A percentile compares a stretch with the other conserved stretches of the same genome.
Evolutionary conservation across 2,329 filamentous ascomycete species (phyloP).

Genomic region (Paracoccidioides brasiliensis): DNA sequence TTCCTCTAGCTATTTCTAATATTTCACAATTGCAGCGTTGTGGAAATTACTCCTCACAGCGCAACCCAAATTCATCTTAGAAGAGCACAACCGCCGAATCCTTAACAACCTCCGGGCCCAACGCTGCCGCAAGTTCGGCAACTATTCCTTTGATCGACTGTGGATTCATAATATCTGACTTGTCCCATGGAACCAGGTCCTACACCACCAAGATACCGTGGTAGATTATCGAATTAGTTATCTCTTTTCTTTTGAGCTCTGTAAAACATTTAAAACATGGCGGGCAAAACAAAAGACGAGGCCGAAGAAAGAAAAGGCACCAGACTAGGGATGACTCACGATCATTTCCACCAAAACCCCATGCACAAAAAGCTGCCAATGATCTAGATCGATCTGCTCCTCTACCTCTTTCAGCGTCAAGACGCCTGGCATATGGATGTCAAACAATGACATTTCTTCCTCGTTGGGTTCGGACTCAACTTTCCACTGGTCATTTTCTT

Average conservation of each 20-base stretch:
- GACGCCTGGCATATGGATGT: conserved; percentile 34
- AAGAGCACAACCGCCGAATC: conserved; percentile 30
- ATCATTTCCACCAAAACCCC: conserved; percentile 31
- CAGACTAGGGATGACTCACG: conserved; percentile 17
- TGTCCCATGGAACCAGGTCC: conserved; percentile 37
- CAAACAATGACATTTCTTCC: conserved; percentile 33
- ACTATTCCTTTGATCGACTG: conserved; percentile 36
- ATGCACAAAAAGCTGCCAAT: conserved; percentile 32
- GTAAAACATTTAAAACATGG: not conserved
- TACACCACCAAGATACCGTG: conserved; percentile 10
- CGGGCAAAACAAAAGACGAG: not conserved
- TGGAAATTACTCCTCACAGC: no score
- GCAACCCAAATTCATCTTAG: not conserved
- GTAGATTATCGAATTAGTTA: not conserved
- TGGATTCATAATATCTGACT: conserved; percentile 28
- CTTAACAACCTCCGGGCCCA: conserved; percentile 32
- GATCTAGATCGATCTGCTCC: conserved; percentile 28
- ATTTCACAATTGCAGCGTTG: no score
- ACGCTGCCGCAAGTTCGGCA: conserved; percentile 33
- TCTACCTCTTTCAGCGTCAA: conserved; percentile 31
- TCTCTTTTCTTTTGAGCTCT: not conserved
- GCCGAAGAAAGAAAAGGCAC: not conserved
- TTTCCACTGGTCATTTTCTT: conserved; percentile 7
- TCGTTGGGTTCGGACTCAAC: conserved; percentile 10
- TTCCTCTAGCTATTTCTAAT: no score